Evolutionary conservation across 257 asterid species (phyloP).

Genomic region (Salvia miltiorrhiza): DNA sequence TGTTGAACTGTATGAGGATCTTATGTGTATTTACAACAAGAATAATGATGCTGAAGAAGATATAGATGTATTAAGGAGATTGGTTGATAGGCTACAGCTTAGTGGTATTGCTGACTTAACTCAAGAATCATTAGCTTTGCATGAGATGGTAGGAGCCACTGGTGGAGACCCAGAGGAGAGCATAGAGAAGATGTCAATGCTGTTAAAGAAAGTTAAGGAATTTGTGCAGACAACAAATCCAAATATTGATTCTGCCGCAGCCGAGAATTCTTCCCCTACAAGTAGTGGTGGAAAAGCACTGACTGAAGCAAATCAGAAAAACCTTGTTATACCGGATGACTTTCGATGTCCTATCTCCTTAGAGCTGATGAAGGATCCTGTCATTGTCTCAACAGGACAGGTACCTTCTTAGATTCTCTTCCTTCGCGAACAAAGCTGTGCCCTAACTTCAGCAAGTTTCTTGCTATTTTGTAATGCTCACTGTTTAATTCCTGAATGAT

Average conservation of each 20-base stretch:
- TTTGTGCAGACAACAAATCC: constrained; percentile 86
- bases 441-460: constrained; percentile 3
- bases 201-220: constrained; percentile 82
- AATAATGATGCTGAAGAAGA: constrained; percentile 42
- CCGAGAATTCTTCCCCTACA: constrained; percentile 49
- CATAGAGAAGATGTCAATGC: constrained; percentile 93
- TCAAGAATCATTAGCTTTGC: constrained; percentile 95
- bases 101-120: constrained; percentile 75
- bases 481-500: neutral
- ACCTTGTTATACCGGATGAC: constrained; percentile 86
- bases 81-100: constrained; percentile 81
- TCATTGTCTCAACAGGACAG: constrained; percentile 98
- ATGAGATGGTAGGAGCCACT: constrained; percentile 82
- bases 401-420: constrained; percentile 36
- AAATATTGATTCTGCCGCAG: constrained; percentile 36
- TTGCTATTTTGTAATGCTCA: constrained; percentile 14
- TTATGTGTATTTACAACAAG: constrained; percentile 51
- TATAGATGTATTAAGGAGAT: constrained; percentile 49
- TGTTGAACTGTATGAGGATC: constrained; percentile 70
- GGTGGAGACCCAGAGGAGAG: constrained; percentile 88
- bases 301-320: constrained; percentile 39
- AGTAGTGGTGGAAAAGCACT: constrained; percentile 48
- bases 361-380: constrained; percentile 97
- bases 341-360: constrained; percentile 95
- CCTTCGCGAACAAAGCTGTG: constrained; percentile 5